Evolutionary conservation across 331 rosid genomes (phyloP).

Genomic region (Spiraea crenata): DNA sequence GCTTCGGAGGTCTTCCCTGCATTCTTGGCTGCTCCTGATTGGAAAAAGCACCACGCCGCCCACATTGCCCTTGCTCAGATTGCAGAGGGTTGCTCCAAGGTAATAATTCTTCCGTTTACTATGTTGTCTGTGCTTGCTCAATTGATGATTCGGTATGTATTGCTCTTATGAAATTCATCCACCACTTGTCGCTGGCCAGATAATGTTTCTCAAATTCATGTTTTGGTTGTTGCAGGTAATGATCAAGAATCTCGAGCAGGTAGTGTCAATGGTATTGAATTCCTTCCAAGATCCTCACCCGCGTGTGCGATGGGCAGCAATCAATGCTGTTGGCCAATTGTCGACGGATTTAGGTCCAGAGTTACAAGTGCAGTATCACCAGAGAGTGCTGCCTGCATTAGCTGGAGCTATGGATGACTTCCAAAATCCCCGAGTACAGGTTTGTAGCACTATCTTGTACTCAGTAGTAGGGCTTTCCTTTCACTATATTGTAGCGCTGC

Average conservation of each 20-base stretch:
- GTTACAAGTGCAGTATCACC: slow-evolving; percentile 57
- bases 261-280: slow-evolving; percentile 58
- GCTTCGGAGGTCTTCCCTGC: slow-evolving; percentile 55
- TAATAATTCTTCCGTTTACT: slow-evolving; percentile 4
- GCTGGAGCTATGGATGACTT: slow-evolving; percentile 77
- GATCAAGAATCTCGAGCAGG: slow-evolving; percentile 58
- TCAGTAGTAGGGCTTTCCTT: background rate
- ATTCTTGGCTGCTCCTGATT: slow-evolving; percentile 64
- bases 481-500: background rate
- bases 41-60: slow-evolving; percentile 73
- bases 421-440: slow-evolving; percentile 79
- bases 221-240: slow-evolving; percentile 47
- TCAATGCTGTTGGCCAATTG: slow-evolving; percentile 69
- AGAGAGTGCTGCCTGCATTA: slow-evolving; percentile 56
- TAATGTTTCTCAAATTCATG: background rate
- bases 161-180: background rate
- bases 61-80: slow-evolving; percentile 68
- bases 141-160: background rate
- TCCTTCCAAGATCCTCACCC: slow-evolving; percentile 57
- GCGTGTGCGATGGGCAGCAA: slow-evolving; percentile 78
- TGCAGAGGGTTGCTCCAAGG: slow-evolving; percentile 77
- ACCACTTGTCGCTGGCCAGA: background rate
- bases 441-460: slow-evolving; percentile 20
- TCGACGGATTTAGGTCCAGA: slow-evolving; percentile 81
- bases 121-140: background rate